Percentiles rank a stretch among this genome's conserved stretches.
phyloP scores from a whole-genome alignment of 805 yeast genomes.

The Danielozyma ontarioensis region DNA sequence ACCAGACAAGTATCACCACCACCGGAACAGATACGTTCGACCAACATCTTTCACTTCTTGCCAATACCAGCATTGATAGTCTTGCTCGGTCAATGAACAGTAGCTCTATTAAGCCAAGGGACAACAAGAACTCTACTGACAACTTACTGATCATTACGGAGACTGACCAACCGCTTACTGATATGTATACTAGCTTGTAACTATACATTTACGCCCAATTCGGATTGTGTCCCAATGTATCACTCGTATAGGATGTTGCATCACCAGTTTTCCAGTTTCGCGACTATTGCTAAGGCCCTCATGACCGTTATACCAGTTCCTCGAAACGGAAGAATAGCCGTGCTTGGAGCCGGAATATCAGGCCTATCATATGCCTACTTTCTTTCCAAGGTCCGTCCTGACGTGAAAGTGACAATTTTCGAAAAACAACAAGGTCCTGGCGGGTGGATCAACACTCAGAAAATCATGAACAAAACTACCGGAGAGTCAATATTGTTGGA shows the following conservation, averaged over 20 bases:
- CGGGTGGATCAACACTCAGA: constrained; percentile 70
- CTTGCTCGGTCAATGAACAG: constrained; percentile 5
- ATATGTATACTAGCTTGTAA: constrained; percentile 19
- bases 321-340: constrained; percentile 49
- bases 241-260: too few species aligned
- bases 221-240: too few species aligned
- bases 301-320: constrained; percentile 17
- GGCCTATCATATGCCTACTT: constrained; percentile 75
- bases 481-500: constrained; percentile 45
- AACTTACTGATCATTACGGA: constrained; percentile 17
- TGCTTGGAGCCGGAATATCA: constrained; percentile 85
- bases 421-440: constrained; percentile 59
- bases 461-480: constrained; percentile 17
- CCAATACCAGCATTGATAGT: constrained; percentile 16
- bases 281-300: neutral
- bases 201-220: too few species aligned
- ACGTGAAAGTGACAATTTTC: constrained; percentile 54
- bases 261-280: neutral
- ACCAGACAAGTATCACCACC: constrained; percentile 8
- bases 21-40: constrained; percentile 12
- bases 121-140: constrained; percentile 16
- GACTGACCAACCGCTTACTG: constrained; percentile 10
- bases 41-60: constrained; percentile 22
- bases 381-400: constrained; percentile 70
- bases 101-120: too few species aligned